Percentiles rank a stretch among this genome's conserved stretches.
Conservation (phyloP, 208 protist genomes). For the Trypanosoma platydactyli region DNA sequence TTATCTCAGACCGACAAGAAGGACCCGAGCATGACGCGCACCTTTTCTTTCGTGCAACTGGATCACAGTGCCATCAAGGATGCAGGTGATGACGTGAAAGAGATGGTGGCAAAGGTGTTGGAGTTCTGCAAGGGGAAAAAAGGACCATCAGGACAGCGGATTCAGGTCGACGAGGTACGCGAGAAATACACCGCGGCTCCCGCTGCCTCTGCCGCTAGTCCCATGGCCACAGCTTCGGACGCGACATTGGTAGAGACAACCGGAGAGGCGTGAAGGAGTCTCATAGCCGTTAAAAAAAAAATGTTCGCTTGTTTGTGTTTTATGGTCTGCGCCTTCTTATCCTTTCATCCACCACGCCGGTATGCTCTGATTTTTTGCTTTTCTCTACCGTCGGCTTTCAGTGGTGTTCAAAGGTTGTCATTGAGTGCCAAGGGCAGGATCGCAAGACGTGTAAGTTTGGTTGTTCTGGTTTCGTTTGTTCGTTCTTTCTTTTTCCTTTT, state of each 20-base stretch:
- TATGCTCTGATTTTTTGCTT: too few species aligned
- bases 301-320: too few species aligned
- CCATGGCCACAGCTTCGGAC: neutral
- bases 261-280: neutral
- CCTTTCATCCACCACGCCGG: too few species aligned
- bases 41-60: slow-evolving; percentile 80
- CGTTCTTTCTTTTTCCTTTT: neutral
- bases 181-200: slow-evolving; percentile 41
- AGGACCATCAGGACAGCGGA: slow-evolving; percentile 10
- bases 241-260: neutral
- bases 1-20: slow-evolving; percentile 48
- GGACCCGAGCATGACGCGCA: slow-evolving; percentile 51
- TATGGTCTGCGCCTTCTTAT: too few species aligned
- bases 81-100: slow-evolving; percentile 42
- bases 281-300: neutral
- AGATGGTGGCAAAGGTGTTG: slow-evolving; percentile 37
- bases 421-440: too few species aligned
- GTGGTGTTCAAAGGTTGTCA: too few species aligned
- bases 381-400: too few species aligned
- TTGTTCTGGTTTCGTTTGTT: slow-evolving; percentile 5
- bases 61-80: slow-evolving; percentile 55
- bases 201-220: neutral
- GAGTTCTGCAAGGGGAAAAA: slow-evolving; percentile 22
- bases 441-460: neutral
- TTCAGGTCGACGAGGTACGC: slow-evolving; percentile 66